A percentile compares a stretch with the other conserved stretches of the same genome.
These are phyloP conservation scores for Boletus fagicola DNA, from an alignment of 768 basidiomycete species.

Conservation along the genomic window DNA sequence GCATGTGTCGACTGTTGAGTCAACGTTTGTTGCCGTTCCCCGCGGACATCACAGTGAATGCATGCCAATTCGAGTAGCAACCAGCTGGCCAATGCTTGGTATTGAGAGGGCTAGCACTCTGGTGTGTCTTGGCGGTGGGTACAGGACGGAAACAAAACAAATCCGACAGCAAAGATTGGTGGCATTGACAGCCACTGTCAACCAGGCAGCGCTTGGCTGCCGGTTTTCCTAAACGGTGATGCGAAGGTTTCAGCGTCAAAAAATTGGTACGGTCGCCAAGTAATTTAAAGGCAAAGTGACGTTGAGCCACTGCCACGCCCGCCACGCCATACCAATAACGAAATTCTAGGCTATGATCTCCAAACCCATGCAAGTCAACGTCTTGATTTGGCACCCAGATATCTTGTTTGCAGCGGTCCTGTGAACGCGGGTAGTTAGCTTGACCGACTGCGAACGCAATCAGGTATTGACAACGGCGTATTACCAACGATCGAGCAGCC, in stretches of 20 bases:
- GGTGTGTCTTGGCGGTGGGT: background rate
- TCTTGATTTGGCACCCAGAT: background rate
- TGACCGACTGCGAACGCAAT: background rate
- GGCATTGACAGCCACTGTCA: too few relatives aligned
- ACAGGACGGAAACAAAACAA: conserved; percentile 1
- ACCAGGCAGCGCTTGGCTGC: background rate
- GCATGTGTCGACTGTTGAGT: background rate
- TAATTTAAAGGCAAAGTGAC: background rate
- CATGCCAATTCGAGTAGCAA: too few relatives aligned
- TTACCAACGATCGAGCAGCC: too few relatives aligned
- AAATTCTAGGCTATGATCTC: too few relatives aligned
- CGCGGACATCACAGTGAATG: background rate
- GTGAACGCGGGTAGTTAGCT: background rate
- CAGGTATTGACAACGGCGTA: too few relatives aligned
- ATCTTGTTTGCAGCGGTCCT: background rate
- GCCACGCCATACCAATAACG: too few relatives aligned
- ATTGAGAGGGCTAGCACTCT: background rate
- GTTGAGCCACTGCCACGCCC: background rate
- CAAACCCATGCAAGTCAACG: too few relatives aligned
- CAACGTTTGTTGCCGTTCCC: background rate
- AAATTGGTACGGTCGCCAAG: background rate
- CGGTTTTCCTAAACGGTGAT: background rate
- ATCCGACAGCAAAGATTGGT: background rate
- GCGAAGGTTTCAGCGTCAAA: background rate
- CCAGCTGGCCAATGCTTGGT: background rate